phyloP scores from a whole-genome alignment of 345 rosid species.

The Cardamine resedifolia region DNA sequence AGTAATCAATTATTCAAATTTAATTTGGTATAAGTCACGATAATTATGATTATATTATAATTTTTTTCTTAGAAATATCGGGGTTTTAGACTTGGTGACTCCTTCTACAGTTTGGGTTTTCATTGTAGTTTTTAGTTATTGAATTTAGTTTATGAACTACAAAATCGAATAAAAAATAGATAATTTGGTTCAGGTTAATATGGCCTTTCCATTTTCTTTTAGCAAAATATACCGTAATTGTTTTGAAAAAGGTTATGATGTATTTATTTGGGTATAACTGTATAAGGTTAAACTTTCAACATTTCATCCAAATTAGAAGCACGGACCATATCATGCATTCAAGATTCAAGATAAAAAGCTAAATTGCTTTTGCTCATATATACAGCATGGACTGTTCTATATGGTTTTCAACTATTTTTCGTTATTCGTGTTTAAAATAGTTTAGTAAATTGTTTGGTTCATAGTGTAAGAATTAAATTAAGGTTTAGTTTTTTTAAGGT shows the following conservation, averaged over 20 bases:
- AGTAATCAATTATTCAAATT: constrained; percentile 11
- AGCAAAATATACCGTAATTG: neutral
- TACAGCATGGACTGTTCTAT: neutral
- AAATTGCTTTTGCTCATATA: neutral
- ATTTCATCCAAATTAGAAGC: neutral
- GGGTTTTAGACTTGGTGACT: neutral
- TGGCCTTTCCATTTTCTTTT: neutral
- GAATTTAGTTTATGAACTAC: neutral
- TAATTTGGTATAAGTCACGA: constrained; percentile 22
- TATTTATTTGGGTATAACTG: too few species aligned
- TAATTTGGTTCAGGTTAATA: neutral
- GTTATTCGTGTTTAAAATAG: neutral
- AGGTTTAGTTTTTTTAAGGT: neutral
- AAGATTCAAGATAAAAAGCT: neutral
- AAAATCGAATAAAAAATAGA: neutral
- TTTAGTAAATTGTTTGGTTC: neutral
- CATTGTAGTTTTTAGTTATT: neutral
- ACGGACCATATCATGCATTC: neutral
- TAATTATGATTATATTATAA: neutral
- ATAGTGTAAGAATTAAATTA: neutral
- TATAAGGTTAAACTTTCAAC: neutral
- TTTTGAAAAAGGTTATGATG: neutral
- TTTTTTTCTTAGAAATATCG: neutral
- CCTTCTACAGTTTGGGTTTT: neutral
- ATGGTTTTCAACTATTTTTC: neutral